Conservation (phyloP, 176 grass and related monocot species). For the Bromus sterilis region DNA sequence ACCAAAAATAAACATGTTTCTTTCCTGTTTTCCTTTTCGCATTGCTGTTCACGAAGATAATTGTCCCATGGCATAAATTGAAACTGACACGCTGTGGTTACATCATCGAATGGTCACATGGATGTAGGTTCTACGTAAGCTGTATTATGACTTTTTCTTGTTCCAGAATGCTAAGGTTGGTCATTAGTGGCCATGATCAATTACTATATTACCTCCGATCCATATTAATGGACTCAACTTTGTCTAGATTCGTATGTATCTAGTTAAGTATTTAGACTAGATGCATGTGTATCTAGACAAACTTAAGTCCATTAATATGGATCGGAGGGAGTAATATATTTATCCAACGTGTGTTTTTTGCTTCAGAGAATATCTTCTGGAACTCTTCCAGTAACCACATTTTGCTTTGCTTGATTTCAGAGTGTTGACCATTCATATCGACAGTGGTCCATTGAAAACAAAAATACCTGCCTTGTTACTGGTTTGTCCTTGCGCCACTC, state of each 20-base stretch:
- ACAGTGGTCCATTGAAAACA: neutral
- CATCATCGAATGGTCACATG: neutral
- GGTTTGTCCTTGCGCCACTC: slow-evolving; percentile 11
- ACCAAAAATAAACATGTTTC: neutral
- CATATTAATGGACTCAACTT: no score
- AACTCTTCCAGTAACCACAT: neutral
- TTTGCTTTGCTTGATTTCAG: slow-evolving; percentile 24
- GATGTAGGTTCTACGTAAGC: neutral
- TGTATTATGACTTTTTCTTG: neutral
- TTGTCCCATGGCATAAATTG: neutral
- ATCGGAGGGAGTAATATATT: no score
- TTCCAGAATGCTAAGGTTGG: slow-evolving; percentile 2
- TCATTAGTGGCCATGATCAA: neutral
- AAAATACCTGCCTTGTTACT: slow-evolving; percentile 12
- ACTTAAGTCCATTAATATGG: no score
- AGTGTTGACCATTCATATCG: slow-evolving; percentile 15
- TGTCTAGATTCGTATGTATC: no score
- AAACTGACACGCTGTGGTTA: neutral
- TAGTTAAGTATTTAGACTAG: no score
- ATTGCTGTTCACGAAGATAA: no score
- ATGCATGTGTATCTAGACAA: no score
- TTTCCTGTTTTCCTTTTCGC: neutral
- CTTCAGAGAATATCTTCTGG: neutral
- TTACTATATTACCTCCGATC: no score
- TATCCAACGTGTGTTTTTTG: neutral